Evolutionary conservation across 2,329 filamentous ascomycete species (phyloP).

Genomic region (Exophiala xenobiotica): DNA sequence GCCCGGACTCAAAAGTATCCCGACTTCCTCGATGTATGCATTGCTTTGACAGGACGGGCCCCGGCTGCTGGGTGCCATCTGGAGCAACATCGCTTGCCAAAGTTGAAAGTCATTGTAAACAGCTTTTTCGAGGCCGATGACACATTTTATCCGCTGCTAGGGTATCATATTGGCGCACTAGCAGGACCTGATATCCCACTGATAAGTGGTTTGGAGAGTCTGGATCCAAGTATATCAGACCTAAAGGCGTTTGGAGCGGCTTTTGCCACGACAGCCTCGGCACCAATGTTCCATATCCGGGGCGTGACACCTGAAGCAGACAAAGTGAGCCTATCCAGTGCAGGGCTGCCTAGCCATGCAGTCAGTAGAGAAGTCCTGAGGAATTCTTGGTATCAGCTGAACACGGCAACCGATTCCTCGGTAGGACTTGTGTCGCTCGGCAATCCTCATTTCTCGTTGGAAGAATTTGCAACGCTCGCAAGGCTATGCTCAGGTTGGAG

Average conservation of each 20-base stretch:
- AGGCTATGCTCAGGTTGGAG: slow-evolving; percentile 33
- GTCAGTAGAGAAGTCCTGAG: slow-evolving; percentile 12
- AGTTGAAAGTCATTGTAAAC: slow-evolving; percentile 1
- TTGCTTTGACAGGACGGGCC: slow-evolving; percentile 44
- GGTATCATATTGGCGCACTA: slow-evolving; percentile 39
- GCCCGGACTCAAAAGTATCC: slow-evolving; percentile 49
- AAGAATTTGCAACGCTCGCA: slow-evolving; percentile 38
- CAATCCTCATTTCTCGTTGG: slow-evolving; percentile 47
- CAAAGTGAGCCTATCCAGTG: background rate
- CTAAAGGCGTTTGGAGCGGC: slow-evolving; percentile 48
- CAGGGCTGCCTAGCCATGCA: background rate
- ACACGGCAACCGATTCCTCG: slow-evolving; percentile 15
- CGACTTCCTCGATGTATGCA: slow-evolving; percentile 46
- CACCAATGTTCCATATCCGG: slow-evolving; percentile 48
- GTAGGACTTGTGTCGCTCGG: slow-evolving; percentile 46
- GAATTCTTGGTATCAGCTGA: slow-evolving; percentile 28
- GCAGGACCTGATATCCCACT: slow-evolving; percentile 38
- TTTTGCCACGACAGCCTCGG: slow-evolving; percentile 44
- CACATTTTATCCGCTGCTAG: slow-evolving; percentile 41
- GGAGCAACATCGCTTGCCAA: slow-evolving; percentile 26
- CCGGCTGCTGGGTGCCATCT: slow-evolving; percentile 35
- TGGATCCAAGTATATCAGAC: slow-evolving; percentile 32
- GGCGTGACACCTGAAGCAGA: slow-evolving; percentile 43
- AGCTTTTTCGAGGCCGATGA: slow-evolving; percentile 33
- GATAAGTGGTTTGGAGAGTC: slow-evolving; percentile 37